phyloP scores from a whole-genome alignment of 164 flowering plant genomes.

The Cinnamomum micranthum region DNA sequence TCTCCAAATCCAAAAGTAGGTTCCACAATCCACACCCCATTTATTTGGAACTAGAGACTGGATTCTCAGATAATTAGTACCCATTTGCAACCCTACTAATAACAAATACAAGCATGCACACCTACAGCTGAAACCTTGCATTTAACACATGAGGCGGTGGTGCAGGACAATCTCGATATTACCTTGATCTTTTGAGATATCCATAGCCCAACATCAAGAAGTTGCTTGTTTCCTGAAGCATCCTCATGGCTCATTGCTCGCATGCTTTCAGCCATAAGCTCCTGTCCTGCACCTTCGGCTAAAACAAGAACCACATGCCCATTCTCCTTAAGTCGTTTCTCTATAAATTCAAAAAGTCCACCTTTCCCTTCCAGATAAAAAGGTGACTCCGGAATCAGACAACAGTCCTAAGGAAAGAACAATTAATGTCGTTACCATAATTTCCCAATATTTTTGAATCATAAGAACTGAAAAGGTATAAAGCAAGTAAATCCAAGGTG shows the following conservation, averaged over 20 bases:
- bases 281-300: slow-evolving; percentile 99
- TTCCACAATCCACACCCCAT: too few relatives aligned
- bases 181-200: slow-evolving; percentile 80
- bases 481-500: neutral
- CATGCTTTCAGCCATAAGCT: slow-evolving; percentile 53
- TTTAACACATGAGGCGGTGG: neutral
- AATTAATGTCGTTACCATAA: neutral
- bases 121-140: neutral
- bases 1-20: too few relatives aligned
- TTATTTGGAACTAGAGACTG: too few relatives aligned
- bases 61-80: too few relatives aligned
- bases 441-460: neutral
- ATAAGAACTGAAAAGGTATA: neutral
- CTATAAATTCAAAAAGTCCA: slow-evolving; percentile 84
- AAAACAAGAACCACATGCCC: slow-evolving; percentile 95
- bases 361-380: slow-evolving; percentile 90
- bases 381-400: slow-evolving; percentile 96
- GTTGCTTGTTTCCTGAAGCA: slow-evolving; percentile 87
- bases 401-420: slow-evolving; percentile 50
- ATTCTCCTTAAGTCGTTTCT: slow-evolving; percentile 72
- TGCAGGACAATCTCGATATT: neutral
- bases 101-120: neutral
- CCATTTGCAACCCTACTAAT: too few relatives aligned
- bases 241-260: slow-evolving; percentile 37
- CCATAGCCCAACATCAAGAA: slow-evolving; percentile 91